Evolutionary conservation across 2,329 filamentous ascomycete genomes (phyloP), one percentile per base, ranked within the genome.

Genomic region (Ophiosphaerella korrae): DNA sequence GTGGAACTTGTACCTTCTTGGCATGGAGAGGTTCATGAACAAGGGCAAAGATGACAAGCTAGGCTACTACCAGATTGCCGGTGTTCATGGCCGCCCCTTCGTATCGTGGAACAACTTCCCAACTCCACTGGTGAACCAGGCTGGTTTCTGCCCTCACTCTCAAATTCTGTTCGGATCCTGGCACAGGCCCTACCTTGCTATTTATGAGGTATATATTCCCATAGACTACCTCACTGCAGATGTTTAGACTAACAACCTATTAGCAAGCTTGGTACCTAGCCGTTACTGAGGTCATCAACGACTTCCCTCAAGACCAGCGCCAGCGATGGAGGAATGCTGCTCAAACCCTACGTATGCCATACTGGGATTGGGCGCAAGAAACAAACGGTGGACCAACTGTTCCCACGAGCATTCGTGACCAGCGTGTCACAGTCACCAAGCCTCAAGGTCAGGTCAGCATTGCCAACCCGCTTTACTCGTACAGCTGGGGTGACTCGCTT

Each of bases 1-100:
- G 66, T 91, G 87, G 85, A 90, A 89, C 67, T 74, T 95, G 51
- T 95, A 88, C 71, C 77, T 95, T 23, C 81, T 93, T 42, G 88
- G 87, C 11, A 80, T 94, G 62, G 84, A 84, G 69, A 84, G 86
- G 75, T 85, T 93, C 77, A 86, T 90, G 74, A 82, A 79, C 54
- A 83, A 83, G 49, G 77, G 86, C 57, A 87, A 91, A 73, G 77
- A 78, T 26, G 78, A 84, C 54, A 78, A 80, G 48, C 78, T 88
- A 33, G 93, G 90, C 35, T 94, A 86, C 78, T 95, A 92, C 74
- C 84, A 90, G 65, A 82, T 95, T 34, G 14, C 45, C 90, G 89
- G 88, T 45, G 90, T 96, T 60, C 91, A 96, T 71, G 91, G 90
- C 14, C 85, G 88, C 53, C 91, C 91, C 2, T 85, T 78, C 57